A percentile compares a stretch with the other conserved stretches of the same genome.
phyloP scores from a whole-genome alignment of 1,284 basidiomycete genomes.

The Sanguinoderma infundibulare region DNA sequence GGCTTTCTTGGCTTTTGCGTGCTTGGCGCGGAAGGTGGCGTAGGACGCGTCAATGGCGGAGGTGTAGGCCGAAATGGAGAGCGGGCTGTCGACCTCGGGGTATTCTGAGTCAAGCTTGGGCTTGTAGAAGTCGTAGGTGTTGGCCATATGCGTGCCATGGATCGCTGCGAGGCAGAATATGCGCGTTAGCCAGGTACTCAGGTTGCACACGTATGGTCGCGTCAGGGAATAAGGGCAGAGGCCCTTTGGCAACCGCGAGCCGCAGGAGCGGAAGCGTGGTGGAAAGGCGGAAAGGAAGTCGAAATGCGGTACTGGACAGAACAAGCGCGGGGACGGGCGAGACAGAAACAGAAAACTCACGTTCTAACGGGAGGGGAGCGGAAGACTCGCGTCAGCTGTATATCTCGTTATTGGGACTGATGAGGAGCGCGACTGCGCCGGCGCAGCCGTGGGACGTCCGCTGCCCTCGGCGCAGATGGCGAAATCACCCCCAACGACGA shows the following conservation, averaged over 20 bases:
- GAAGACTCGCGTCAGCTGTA: too few species aligned
- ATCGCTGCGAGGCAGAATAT: slow-evolving; percentile 63
- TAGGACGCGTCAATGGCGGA: slow-evolving; percentile 94
- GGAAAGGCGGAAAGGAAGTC: background rate
- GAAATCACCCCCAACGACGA: slow-evolving; percentile 97
- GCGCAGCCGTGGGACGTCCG: slow-evolving; percentile 98
- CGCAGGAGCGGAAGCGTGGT: slow-evolving; percentile 3
- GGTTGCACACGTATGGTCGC: background rate
- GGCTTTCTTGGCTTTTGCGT: slow-evolving; percentile 66
- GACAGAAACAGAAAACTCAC: slow-evolving; percentile 58
- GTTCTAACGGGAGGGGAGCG: slow-evolving; percentile 93
- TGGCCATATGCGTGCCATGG: slow-evolving; percentile 97
- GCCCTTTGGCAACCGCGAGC: background rate
- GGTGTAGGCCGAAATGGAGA: slow-evolving; percentile 95
- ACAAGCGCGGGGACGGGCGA: background rate
- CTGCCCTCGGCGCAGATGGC: slow-evolving; percentile 97
- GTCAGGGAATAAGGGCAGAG: slow-evolving; percentile 1
- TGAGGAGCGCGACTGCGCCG: slow-evolving; percentile 92
- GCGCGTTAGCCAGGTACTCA: slow-evolving; percentile 9
- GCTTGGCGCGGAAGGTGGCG: slow-evolving; percentile 85
- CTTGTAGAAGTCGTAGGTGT: slow-evolving; percentile 99
- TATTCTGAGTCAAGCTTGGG: slow-evolving; percentile 93
- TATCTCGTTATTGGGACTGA: slow-evolving; percentile 98
- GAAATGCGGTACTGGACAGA: background rate
- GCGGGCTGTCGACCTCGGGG: slow-evolving; percentile 96